Percentiles rank a stretch among this genome's conserved stretches.
These are phyloP conservation scores for Ilex paraguariensis DNA, from an alignment of 305 asterid genomes.

Conservation along the genomic window DNA sequence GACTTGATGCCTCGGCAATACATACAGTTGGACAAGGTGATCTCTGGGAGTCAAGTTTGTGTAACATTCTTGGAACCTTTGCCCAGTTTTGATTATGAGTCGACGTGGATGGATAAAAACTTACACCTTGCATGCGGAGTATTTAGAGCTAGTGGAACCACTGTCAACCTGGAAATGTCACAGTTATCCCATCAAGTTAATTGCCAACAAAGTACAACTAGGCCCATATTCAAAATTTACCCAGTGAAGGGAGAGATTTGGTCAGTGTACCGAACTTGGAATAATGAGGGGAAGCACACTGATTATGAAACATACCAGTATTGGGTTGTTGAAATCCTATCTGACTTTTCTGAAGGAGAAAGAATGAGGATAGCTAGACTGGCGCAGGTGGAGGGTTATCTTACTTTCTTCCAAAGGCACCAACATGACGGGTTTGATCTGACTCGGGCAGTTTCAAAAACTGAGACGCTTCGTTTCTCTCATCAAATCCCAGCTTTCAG, in stretches of 20 bases:
- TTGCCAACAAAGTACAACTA: background rate
- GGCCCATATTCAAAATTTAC: slow-evolving; percentile 10
- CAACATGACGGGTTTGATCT: slow-evolving; percentile 15
- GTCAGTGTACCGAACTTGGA: slow-evolving; percentile 22
- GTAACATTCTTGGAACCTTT: slow-evolving; percentile 16
- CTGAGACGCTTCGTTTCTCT: slow-evolving; percentile 17
- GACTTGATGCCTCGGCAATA: slow-evolving; percentile 21
- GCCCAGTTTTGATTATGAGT: background rate
- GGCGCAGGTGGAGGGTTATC: slow-evolving; percentile 16
- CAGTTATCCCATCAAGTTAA: slow-evolving; percentile 17
- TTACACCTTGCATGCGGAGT: slow-evolving; percentile 17
- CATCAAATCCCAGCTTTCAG: slow-evolving; percentile 13
- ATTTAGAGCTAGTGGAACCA: slow-evolving; percentile 12
- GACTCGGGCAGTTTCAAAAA: slow-evolving; percentile 1
- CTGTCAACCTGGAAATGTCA: slow-evolving; percentile 1
- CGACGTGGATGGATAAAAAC: background rate
- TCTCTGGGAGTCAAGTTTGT: slow-evolving; percentile 4
- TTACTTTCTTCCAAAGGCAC: slow-evolving; percentile 13
- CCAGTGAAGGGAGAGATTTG: slow-evolving; percentile 26
- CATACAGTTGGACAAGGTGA: slow-evolving; percentile 8
- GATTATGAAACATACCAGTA: slow-evolving; percentile 11
- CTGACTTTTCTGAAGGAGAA: slow-evolving; percentile 17
- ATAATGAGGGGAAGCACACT: slow-evolving; percentile 5
- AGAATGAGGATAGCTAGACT: slow-evolving; percentile 12
- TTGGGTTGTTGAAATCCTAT: slow-evolving; percentile 15